Percentiles rank a stretch among this genome's conserved stretches.
Evolutionary conservation across 1,139 yeast genomes (phyloP).

Genomic region (Candida dubliniensis): DNA sequence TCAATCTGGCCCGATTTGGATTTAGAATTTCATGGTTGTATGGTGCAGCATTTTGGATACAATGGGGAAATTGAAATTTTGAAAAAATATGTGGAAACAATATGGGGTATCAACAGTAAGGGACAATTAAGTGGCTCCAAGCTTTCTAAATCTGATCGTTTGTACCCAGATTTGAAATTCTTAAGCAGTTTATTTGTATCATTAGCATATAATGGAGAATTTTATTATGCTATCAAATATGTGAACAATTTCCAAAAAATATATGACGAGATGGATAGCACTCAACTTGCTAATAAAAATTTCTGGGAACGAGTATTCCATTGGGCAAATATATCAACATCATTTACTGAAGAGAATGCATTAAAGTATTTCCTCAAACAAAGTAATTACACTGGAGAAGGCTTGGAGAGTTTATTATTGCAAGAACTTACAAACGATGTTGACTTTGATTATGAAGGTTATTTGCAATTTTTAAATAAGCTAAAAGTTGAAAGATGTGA

Average conservation of each 20-base stretch:
- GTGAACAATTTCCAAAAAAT: constrained; percentile 37
- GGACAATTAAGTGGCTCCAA: constrained; percentile 20
- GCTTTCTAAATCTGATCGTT: constrained; percentile 17
- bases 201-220: constrained; percentile 31
- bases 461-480: constrained; percentile 27
- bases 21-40: constrained; percentile 26
- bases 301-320: constrained; percentile 41
- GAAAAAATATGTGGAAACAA: constrained; percentile 25
- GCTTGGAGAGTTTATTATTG: constrained; percentile 15
- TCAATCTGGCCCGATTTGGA: constrained; percentile 11
- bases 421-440: constrained; percentile 33
- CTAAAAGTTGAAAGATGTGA: constrained; percentile 27
- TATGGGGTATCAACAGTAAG: constrained; percentile 32
- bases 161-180: constrained; percentile 28
- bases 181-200: constrained; percentile 33
- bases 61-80: constrained; percentile 26
- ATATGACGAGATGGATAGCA: constrained; percentile 25
- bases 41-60: constrained; percentile 38
- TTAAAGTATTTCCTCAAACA: constrained; percentile 24
- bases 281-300: constrained; percentile 19
- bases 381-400: constrained; percentile 4
- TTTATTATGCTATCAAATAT: constrained; percentile 34
- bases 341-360: constrained; percentile 28
- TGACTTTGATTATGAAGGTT: constrained; percentile 43
- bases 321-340: constrained; percentile 37